Conservation (phyloP, 441 rosid species). For the Dalechampia spathulata region DNA sequence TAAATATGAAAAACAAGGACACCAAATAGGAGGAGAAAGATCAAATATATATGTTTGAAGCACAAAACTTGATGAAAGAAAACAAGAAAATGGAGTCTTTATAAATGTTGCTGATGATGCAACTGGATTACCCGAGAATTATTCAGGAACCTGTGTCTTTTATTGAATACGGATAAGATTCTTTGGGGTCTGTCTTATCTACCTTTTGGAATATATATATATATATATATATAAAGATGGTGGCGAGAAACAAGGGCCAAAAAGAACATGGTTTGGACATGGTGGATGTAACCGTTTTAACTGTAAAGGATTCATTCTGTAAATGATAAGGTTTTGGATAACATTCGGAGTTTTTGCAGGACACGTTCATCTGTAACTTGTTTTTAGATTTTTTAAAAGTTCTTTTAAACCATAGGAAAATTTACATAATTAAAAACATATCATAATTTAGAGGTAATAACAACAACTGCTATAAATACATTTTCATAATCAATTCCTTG, state of each 20-base stretch:
- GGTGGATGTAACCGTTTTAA: not conserved
- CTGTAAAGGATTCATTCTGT: constrained; percentile 2
- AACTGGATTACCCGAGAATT: constrained; percentile 15
- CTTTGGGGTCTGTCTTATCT: no score
- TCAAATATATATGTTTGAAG: not conserved
- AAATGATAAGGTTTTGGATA: not conserved
- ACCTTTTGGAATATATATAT: no score
- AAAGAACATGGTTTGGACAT: not conserved
- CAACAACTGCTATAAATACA: no score
- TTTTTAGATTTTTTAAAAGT: no score
- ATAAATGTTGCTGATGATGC: not conserved
- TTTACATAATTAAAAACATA: no score
- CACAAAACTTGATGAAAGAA: not conserved
- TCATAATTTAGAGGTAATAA: no score
- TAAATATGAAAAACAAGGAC: not conserved
- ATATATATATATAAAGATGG: no score
- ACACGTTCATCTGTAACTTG: not conserved
- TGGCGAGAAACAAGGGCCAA: constrained; percentile 19
- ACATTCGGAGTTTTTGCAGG: not conserved
- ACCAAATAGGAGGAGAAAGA: not conserved
- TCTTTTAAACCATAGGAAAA: no score
- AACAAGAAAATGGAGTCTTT: constrained; percentile 3
- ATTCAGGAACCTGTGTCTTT: not conserved
- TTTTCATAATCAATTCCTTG: no score
- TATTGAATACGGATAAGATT: constrained; percentile 4